Evolutionary conservation across 306 rosid genomes (phyloP).

Genomic region (Trifolium pratense): DNA sequence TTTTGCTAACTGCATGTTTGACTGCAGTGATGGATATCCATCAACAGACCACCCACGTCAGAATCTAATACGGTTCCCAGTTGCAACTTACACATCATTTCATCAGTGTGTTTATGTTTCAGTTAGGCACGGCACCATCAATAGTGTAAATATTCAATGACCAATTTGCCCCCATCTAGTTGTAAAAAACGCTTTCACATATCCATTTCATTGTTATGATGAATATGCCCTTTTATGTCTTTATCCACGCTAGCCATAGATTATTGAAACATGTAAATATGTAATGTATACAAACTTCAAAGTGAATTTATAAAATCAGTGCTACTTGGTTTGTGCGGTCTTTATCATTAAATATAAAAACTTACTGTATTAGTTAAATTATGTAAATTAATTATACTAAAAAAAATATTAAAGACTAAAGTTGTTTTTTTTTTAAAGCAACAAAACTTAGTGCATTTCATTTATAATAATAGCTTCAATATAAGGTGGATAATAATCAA

Average conservation of each 20-base stretch:
- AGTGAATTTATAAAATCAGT: neutral
- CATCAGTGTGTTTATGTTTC: neutral
- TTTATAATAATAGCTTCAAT: no score
- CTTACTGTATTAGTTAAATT: no score
- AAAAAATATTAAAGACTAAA: no score
- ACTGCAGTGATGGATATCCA: neutral
- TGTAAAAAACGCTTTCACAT: neutral
- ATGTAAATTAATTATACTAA: no score
- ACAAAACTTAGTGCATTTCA: no score
- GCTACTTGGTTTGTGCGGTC: neutral
- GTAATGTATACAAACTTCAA: no score
- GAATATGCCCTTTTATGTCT: neutral
- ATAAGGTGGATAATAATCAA: no score
- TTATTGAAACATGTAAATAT: no score
- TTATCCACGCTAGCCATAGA: neutral
- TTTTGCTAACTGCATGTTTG: no score
- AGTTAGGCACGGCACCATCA: neutral
- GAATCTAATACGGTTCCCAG: neutral
- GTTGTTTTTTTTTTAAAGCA: no score
- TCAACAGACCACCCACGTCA: neutral
- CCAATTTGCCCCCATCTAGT: neutral
- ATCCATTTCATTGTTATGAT: neutral
- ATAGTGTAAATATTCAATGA: neutral
- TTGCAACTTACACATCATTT: constrained; percentile 3
- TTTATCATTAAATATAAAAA: no score